Evolutionary conservation across 2,329 filamentous ascomycete genomes (phyloP).

Genomic region (Sporothrix sp.): DNA sequence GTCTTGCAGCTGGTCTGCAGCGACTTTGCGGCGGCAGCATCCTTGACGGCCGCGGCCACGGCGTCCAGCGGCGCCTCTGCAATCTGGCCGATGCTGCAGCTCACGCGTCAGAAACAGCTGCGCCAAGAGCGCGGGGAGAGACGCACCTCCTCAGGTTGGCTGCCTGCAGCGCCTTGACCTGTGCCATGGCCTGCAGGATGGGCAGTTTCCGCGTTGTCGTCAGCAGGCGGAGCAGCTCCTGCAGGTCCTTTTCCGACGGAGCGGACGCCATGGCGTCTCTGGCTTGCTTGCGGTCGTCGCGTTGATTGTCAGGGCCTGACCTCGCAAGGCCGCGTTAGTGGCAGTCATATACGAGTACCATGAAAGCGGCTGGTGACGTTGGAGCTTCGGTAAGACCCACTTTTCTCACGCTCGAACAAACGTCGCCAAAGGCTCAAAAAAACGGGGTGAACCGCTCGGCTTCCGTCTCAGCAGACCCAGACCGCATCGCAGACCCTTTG

Average conservation of each 20-base stretch:
- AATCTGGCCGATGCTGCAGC: constrained; percentile 46
- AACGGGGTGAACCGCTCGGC: neutral
- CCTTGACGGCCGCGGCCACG: constrained; percentile 37
- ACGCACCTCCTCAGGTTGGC: constrained; percentile 47
- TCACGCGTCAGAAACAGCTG: no score
- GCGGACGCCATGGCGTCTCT: neutral
- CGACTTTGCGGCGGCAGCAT: constrained; percentile 40
- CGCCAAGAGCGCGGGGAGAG: no score
- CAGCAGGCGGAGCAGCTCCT: constrained; percentile 51
- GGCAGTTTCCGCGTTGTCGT: constrained; percentile 46
- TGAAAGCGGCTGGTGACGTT: no score
- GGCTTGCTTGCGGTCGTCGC: neutral
- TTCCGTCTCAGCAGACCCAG: no score
- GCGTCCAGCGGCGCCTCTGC: constrained; percentile 37
- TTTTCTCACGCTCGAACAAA: constrained; percentile 1
- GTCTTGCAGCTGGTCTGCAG: constrained; percentile 46
- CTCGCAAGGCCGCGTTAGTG: no score
- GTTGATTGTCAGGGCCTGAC: neutral
- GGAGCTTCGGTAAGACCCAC: neutral
- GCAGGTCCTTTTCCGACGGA: constrained; percentile 43
- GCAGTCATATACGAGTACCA: no score
- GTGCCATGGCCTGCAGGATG: constrained; percentile 49
- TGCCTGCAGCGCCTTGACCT: constrained; percentile 47
- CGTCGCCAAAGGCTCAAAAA: neutral
- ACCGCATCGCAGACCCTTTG: no score